Evolutionary conservation across 2,329 filamentous ascomycete genomes (phyloP).

Genomic region (Macrophomina tecta): DNA sequence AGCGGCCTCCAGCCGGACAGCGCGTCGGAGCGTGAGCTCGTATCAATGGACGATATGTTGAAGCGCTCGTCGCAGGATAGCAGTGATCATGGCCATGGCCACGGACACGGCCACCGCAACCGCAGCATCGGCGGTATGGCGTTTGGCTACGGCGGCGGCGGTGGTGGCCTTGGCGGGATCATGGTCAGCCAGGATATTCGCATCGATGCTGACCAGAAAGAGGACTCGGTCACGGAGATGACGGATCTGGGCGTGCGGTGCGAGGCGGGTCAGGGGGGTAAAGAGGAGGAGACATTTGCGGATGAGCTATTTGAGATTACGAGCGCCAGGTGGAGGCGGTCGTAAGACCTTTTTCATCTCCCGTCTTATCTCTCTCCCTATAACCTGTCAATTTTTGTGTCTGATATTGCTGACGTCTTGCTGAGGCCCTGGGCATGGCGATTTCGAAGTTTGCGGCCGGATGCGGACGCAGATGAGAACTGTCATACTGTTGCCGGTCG

Average conservation of each 20-base stretch:
- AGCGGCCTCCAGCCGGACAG: slow-evolving; percentile 34
- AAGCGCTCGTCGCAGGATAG: slow-evolving; percentile 19
- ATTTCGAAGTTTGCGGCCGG: neutral
- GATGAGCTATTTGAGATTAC: slow-evolving; percentile 45
- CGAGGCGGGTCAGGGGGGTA: slow-evolving; percentile 42
- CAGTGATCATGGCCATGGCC: neutral
- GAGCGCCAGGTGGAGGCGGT: slow-evolving; percentile 34
- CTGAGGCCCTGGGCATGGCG: neutral
- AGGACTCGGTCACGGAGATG: slow-evolving; percentile 37
- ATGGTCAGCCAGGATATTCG: slow-evolving; percentile 46
- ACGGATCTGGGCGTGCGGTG: slow-evolving; percentile 41
- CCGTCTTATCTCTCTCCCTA: neutral
- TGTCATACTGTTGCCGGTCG: too few species aligned
- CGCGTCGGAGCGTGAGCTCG: slow-evolving; percentile 32
- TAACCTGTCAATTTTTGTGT: neutral
- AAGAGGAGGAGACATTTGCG: slow-evolving; percentile 50
- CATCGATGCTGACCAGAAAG: slow-evolving; percentile 33
- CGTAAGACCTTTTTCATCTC: neutral
- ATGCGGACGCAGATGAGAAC: too few species aligned
- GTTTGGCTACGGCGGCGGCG: slow-evolving; percentile 5
- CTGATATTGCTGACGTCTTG: neutral
- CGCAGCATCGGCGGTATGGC: neutral
- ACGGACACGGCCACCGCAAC: neutral
- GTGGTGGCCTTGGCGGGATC: slow-evolving; percentile 43
- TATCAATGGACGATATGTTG: slow-evolving; percentile 27